Evolutionary conservation across 2,329 filamentous ascomycete species (phyloP), one percentile per base, ranked within the genome.

Genomic region (Ophiostoma australiae): DNA sequence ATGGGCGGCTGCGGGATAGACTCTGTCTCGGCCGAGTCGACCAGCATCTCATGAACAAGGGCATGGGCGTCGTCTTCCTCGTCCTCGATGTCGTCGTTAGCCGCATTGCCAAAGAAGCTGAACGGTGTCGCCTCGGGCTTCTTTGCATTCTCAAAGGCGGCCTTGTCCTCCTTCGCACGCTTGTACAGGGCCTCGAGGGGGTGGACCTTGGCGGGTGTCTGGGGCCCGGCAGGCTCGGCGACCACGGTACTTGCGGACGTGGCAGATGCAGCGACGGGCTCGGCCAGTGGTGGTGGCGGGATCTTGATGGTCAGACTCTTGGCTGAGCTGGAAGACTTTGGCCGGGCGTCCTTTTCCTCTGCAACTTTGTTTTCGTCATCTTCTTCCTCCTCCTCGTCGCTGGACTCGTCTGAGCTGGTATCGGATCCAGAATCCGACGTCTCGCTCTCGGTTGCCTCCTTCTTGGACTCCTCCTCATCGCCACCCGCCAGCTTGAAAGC

Each of bases 131-230:
- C 11, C 15, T 44, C 63, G 33, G 65, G 37, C 35, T 37, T 20
- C 13, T 37, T 33, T 39, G 31, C 90, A 70, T 31, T 1, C 66
- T 27, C 23, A 35, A 23, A 3, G 31, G 48, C 70, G 17, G 3
- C 23, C 8, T 33, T 20, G 15, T 39, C 52, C 27, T 39, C 66
- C 27, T 37, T 79, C 0, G 87, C 80, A 4, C 88, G 88, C 81
- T 97, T 98, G 84, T 96, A 99, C 2, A 98, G 86, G 0, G 93
- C 93, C 82, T 98, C 94, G 1, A 98, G 85, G 0, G 95, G 94
- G 75, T 98, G 94, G 0, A 97, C 82, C 73, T 86, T 82, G 70
- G 79, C 73, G 6, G 71, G 69, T 3, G 65, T 37, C 37, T 35
- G 31, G 27, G 48, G 70, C 48, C 58, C 52, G 39, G 27, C 83